Evolutionary conservation across 2,329 filamentous ascomycete species (phyloP), one percentile per base, ranked within the genome.

Genomic region (Pyricularia grisea): DNA sequence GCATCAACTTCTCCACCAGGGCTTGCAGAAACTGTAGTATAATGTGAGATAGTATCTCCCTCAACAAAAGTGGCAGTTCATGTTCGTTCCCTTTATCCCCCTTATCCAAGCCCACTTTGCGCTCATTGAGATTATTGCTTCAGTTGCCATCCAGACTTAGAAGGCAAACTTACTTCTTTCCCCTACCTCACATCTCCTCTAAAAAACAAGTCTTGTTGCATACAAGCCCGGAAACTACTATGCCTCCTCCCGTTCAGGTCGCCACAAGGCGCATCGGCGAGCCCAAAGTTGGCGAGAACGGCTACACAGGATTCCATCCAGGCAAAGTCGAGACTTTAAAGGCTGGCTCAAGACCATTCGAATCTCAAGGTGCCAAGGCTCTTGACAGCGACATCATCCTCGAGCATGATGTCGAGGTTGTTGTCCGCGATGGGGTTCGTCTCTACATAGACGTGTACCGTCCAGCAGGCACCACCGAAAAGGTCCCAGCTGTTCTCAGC

Each of bases 361-460:
- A 55, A 20, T 55, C 42, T 5, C 42, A 55, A 55, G 73, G 78
- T 63, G 74, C 77, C 2, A 75, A 77, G 31, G 72, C 77, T 1
- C 72, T 82, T 7, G 70, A 75, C 36, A 76, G 73, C 36, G 76
- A 79, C 28, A 81, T 82, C 42, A 73, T 72, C 0, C 73, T 81
- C 10, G 78, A 82, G 4, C 79, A 81, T 67, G 80, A 82, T 72
- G 77, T 81, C 30, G 75, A 77, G 30, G 78, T 83, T 31, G 70
- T 72, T 9, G 75, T 80, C 1, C 77, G 80, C 65, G 81, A 84
- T 70, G 81, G 82, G 25, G 74, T 70, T 12, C 74, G 74, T 0
- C 74, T 84, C 0, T 83, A 82, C 71, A 76, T 75, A 10, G 82
- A 84, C 66, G 76, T 84, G 42, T 83, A 81, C 71, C 76, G 82